Percentiles rank a stretch among this genome's conserved stretches.
These are phyloP conservation scores for Solanum neorickii DNA, from an alignment of 257 asterid species.

Conservation along the genomic window DNA sequence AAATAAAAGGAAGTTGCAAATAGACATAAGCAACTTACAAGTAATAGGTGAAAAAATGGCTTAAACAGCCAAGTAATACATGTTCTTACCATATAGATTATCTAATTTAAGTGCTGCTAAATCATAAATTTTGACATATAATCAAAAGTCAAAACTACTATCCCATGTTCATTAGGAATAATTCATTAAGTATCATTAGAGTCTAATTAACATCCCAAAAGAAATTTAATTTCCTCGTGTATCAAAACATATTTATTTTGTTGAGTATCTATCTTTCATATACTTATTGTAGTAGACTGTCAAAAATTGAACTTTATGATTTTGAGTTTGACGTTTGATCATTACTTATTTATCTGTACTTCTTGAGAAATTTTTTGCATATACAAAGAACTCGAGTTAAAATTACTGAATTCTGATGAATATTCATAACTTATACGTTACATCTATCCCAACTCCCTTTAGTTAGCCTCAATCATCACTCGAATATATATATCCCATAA, in stretches of 20 bases:
- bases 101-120: background rate
- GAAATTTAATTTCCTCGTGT: background rate
- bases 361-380: background rate
- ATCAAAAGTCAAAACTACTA: background rate
- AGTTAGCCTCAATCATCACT: background rate
- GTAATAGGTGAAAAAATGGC: background rate
- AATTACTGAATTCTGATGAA: background rate
- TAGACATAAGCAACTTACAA: background rate
- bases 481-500: background rate
- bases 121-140: background rate
- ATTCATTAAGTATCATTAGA: background rate
- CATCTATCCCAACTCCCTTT: background rate
- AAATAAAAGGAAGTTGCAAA: background rate
- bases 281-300: background rate
- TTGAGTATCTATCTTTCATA: background rate
- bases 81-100: background rate
- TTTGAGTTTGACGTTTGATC: background rate
- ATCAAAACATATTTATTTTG: slow-evolving; percentile 1
- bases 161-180: background rate
- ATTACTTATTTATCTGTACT: background rate
- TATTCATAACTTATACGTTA: background rate
- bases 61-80: background rate
- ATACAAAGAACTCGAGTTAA: background rate
- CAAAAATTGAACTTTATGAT: background rate
- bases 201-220: background rate